These are phyloP conservation scores for Mycena venus DNA, from an alignment of 768 basidiomycete species.

Conservation along the genomic window DNA sequence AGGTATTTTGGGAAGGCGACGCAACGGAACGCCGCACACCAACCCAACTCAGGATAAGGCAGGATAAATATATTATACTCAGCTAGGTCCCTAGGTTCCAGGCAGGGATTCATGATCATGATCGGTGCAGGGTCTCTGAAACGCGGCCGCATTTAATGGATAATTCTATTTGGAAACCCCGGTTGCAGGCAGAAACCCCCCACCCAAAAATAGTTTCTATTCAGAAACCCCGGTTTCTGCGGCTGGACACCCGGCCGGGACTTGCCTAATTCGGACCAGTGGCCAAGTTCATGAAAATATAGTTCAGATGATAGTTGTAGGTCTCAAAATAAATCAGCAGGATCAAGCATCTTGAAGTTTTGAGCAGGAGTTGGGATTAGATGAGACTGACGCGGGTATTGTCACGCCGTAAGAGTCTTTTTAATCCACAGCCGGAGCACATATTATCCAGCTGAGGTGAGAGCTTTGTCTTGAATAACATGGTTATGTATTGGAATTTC, in stretches of 20 bases:
- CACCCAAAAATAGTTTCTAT: neutral
- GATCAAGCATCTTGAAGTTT: neutral
- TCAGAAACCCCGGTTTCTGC: neutral
- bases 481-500: neutral
- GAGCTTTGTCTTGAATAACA: neutral
- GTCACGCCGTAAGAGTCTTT: neutral
- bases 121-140: no score
- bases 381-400: neutral
- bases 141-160: neutral
- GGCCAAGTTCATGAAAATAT: no score
- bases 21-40: no score
- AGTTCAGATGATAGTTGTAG: neutral
- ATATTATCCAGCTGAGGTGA: neutral
- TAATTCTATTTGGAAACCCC: neutral
- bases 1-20: no score
- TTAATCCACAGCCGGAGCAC: no score
- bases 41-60: no score
- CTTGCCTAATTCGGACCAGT: neutral
- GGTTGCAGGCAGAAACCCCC: neutral
- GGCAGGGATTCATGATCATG: no score
- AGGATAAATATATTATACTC: no score
- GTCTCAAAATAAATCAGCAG: constrained; percentile 1
- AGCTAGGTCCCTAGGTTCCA: no score
- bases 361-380: neutral
- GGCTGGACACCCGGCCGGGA: neutral